Base-by-base conservation (phyloP, 768 basidiomycete species). In the Hypsizygus marmoreus region DNA sequence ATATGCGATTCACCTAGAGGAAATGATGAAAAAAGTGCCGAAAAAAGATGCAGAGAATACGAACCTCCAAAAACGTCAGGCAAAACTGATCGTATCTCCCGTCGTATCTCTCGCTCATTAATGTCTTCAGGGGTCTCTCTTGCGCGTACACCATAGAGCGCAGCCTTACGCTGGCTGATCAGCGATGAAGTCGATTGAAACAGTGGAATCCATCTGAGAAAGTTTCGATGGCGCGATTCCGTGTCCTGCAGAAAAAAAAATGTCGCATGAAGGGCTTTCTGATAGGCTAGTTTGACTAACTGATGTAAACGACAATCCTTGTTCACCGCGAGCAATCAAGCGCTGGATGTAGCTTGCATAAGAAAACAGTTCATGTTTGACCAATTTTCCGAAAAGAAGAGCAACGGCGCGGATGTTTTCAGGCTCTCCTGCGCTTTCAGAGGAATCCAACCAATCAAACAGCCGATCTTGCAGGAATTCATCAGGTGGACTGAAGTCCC, bases 401-500 rank as follows among this genome's bases (percentile, higher is more conserved):
- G 88, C 76, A 20, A 90, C 76, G n/a, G 78, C 64, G 23, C 73
- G 68, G 3, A 88, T 67, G 54, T 82, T 87, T 5, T 64, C 65
- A 11, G 61, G 45, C 23, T 89, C 79, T 1, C 72, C 77, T 3
- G 84, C 84, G 13, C 80, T 75, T 5, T 81, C 77, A 8, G 77
- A 84, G 1, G 71, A 70, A 57, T 92, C 87, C 20, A 92, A 66
- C 91, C 91, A 93, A 40, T 86, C 81, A 54, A 93, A 91, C 8
- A 93, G 66, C 49, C 81, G 73, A 51, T 91, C 86, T 51, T 92
- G 90, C 6, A 92, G 66, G 44, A 81, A 75, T 44, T 79, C 77
- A 49, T 77, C 74, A 2, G 84, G 84, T 14, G 79, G 75, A 12
- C 74, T 68, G n/a, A 74, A 67, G 43, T 84, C 80, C 12, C 85